Evolutionary conservation across 805 yeast genomes (phyloP).

Genomic region (Candida taoyuanica): DNA sequence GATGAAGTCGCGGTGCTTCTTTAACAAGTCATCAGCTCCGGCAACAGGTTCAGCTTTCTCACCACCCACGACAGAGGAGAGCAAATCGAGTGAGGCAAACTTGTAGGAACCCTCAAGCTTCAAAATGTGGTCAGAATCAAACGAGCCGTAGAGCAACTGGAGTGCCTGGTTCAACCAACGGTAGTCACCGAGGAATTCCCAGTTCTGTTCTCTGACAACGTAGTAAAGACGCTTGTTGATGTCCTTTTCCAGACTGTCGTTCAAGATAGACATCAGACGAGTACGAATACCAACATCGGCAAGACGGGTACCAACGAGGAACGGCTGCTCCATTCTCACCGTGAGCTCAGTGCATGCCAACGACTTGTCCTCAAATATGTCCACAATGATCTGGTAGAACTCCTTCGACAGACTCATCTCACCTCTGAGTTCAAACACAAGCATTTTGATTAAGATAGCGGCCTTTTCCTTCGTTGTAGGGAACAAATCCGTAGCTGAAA

Average conservation of each 20-base stretch:
- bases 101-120: conserved; percentile 45
- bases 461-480: conserved; percentile 97
- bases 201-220: conserved; percentile 89
- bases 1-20: conserved; percentile 33
- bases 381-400: conserved; percentile 82
- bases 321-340: conserved; percentile 94
- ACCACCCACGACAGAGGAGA: conserved; percentile 26
- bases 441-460: conserved; percentile 87
- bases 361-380: conserved; percentile 75
- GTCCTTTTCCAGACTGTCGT: conserved; percentile 72
- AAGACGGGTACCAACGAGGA: conserved; percentile 86
- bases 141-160: conserved; percentile 77
- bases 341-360: conserved; percentile 84
- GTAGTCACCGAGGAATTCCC: conserved; percentile 93
- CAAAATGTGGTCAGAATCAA: conserved; percentile 47
- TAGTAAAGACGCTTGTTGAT: conserved; percentile 77
- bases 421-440: conserved; percentile 85
- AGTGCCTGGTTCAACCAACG: conserved; percentile 94
- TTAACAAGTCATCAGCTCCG: conserved; percentile 26
- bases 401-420: conserved; percentile 72
- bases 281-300: conserved; percentile 71
- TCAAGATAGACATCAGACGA: conserved; percentile 73
- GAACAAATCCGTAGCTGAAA: conserved; percentile 73
- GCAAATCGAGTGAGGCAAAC: conserved; percentile 48
- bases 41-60: conserved; percentile 20